Conservation (phyloP, 2,329 filamentous ascomycete genomes). For the Aspergillus costaricaensis region DNA sequence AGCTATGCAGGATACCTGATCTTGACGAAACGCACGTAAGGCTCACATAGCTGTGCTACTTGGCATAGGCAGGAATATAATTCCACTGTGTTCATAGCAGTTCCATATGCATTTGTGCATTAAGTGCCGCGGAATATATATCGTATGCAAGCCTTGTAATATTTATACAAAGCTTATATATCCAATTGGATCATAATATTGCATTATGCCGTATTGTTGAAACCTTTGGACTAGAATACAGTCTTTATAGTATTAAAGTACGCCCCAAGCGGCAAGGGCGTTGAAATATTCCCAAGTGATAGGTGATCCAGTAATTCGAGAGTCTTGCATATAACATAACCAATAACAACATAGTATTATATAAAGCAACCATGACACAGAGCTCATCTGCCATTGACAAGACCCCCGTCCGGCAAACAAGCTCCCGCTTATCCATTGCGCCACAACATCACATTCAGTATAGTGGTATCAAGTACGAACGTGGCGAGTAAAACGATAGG, state of each 20-base stretch:
- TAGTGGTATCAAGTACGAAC: slow-evolving; percentile 1
- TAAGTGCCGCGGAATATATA: no score
- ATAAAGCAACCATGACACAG: neutral
- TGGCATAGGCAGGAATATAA: neutral
- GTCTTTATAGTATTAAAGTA: no score
- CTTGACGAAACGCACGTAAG: neutral
- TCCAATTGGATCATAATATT: no score
- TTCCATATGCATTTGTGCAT: no score
- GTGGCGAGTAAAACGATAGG: neutral
- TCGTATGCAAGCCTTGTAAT: no score
- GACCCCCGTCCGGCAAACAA: neutral
- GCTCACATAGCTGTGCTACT: neutral
- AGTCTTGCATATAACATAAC: neutral
- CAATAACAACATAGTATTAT: neutral
- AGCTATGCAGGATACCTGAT: neutral
- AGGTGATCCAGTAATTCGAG: no score
- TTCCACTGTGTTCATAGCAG: no score
- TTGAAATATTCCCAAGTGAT: no score
- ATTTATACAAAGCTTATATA: no score
- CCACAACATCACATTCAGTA: neutral
- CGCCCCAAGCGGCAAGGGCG: no score
- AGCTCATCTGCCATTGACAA: neutral
- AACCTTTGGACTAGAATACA: no score
- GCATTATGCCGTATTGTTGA: no score
- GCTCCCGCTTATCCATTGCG: neutral